Evolutionary conservation across 768 basidiomycete species (phyloP).

Genomic region (Trametes gibbosa): DNA sequence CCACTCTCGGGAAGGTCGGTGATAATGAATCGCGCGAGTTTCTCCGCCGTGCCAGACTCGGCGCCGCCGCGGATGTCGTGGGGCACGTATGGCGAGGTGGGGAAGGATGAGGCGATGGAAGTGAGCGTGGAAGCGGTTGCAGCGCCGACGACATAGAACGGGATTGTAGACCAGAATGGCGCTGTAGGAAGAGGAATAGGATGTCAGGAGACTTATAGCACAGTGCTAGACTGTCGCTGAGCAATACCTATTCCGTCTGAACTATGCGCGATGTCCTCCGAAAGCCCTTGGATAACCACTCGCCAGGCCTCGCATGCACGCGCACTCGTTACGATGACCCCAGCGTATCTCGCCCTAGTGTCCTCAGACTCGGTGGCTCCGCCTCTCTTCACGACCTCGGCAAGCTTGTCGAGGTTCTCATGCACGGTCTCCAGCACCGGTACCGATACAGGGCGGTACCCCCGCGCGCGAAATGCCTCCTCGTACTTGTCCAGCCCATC

Average conservation of each 20-base stretch:
- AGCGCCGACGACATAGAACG: slow-evolving; percentile 80
- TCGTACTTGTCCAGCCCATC: slow-evolving; percentile 56
- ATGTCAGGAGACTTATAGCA: background rate
- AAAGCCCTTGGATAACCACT: slow-evolving; percentile 35
- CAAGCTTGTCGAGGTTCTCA: slow-evolving; percentile 47
- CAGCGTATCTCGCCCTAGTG: slow-evolving; percentile 33
- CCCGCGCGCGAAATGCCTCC: slow-evolving; percentile 40
- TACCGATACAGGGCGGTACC: slow-evolving; percentile 56
- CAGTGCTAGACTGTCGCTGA: background rate
- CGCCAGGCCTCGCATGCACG: slow-evolving; percentile 75
- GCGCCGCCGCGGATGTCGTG: slow-evolving; percentile 42
- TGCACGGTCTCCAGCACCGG: slow-evolving; percentile 69
- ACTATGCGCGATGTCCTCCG: background rate
- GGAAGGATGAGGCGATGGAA: slow-evolving; percentile 30
- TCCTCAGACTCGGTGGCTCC: background rate
- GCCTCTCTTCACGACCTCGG: slow-evolving; percentile 39
- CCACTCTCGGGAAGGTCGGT: slow-evolving; percentile 25
- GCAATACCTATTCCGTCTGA: too few relatives aligned
- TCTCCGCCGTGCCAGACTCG: slow-evolving; percentile 64
- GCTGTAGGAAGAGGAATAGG: background rate
- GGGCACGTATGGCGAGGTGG: slow-evolving; percentile 31
- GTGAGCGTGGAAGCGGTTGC: slow-evolving; percentile 53
- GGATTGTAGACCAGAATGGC: slow-evolving; percentile 52
- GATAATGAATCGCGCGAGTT: slow-evolving; percentile 64
- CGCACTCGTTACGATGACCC: slow-evolving; percentile 78